A percentile compares a stretch with the other conserved stretches of the same genome.
These are phyloP conservation scores for Schoenoplectus tabernaemontani DNA, from an alignment of 202 grass and related monocot genomes.

Conservation along the genomic window DNA sequence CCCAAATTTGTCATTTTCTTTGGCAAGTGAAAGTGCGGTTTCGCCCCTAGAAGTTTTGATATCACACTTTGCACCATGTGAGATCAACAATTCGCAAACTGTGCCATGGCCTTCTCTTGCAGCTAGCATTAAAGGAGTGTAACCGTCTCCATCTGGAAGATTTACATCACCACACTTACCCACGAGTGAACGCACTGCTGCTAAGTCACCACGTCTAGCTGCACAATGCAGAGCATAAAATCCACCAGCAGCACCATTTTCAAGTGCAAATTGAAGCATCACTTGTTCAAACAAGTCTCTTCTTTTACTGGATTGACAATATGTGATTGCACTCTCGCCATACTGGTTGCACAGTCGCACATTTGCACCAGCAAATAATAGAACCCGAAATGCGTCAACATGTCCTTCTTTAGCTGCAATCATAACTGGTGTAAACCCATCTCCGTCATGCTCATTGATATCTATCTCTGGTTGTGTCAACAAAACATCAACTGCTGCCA, in stretches of 20 bases:
- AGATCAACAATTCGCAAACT: conserved; percentile 68
- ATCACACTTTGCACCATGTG: conserved; percentile 54
- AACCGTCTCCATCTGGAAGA: conserved; percentile 56
- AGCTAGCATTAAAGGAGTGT: conserved; percentile 81
- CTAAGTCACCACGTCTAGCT: conserved; percentile 47
- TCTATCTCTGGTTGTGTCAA: conserved; percentile 41
- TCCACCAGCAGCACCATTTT: conserved; percentile 62
- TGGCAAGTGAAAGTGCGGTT: conserved; percentile 75
- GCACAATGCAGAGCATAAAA: conserved; percentile 87
- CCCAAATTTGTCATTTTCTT: conserved; percentile 22
- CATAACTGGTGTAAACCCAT: conserved; percentile 57
- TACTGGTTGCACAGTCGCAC: conserved; percentile 50
- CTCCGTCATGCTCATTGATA: conserved; percentile 53
- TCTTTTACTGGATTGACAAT: conserved; percentile 66
- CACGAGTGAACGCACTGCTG: conserved; percentile 44
- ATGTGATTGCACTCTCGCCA: conserved; percentile 41
- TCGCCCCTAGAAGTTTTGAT: conserved; percentile 36
- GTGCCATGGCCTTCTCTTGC: conserved; percentile 61
- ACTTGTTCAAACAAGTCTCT: conserved; percentile 86
- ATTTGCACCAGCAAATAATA: conserved; percentile 67
- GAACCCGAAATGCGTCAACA: conserved; percentile 54
- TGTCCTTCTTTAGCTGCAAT: conserved; percentile 46
- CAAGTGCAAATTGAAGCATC: conserved; percentile 80
- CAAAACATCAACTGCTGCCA: conserved; percentile 38
- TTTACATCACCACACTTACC: conserved; percentile 53